These are phyloP conservation scores for Carallia brachiata DNA, from an alignment of 345 rosid genomes.

Conservation along the genomic window DNA sequence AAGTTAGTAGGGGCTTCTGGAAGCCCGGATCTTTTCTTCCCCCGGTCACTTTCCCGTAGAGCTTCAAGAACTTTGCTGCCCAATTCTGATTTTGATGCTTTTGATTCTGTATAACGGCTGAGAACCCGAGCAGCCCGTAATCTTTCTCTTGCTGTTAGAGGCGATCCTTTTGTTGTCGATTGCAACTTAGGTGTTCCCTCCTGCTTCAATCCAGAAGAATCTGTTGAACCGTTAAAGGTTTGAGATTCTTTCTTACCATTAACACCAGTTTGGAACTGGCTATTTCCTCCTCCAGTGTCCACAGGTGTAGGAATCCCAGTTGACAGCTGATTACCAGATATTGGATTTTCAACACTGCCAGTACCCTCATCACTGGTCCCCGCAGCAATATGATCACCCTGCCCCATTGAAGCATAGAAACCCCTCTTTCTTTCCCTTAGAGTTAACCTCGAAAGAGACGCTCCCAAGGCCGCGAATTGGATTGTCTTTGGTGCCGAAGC, in stretches of 20 bases:
- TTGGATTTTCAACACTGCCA: slow-evolving; percentile 18
- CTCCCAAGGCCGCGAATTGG: slow-evolving; percentile 19
- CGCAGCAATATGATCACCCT: slow-evolving; percentile 37
- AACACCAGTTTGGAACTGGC: slow-evolving; percentile 14
- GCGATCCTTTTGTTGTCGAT: slow-evolving; percentile 36
- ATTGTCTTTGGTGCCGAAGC: slow-evolving; percentile 21
- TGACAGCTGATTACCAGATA: slow-evolving; percentile 22
- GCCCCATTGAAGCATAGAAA: slow-evolving; percentile 36
- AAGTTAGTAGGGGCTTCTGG: slow-evolving; percentile 87
- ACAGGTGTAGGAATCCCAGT: slow-evolving; percentile 14
- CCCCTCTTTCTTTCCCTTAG: slow-evolving; percentile 30
- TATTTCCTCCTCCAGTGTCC: slow-evolving; percentile 18
- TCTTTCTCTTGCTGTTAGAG: slow-evolving; percentile 82
- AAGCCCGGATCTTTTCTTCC: slow-evolving; percentile 67
- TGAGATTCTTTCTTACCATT: slow-evolving; percentile 18
- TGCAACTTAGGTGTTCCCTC: slow-evolving; percentile 9
- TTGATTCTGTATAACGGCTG: slow-evolving; percentile 53
- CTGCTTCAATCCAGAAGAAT: slow-evolving; percentile 25
- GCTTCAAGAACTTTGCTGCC: slow-evolving; percentile 77
- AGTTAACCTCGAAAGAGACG: slow-evolving; percentile 14
- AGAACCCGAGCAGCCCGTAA: slow-evolving; percentile 86
- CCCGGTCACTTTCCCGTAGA: slow-evolving; percentile 65
- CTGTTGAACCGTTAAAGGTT: slow-evolving; percentile 36
- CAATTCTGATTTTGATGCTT: slow-evolving; percentile 53
- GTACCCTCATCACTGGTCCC: slow-evolving; percentile 25